phyloP scores from a whole-genome alignment of 148 eudicot species.

The Agrostemma githago region DNA sequence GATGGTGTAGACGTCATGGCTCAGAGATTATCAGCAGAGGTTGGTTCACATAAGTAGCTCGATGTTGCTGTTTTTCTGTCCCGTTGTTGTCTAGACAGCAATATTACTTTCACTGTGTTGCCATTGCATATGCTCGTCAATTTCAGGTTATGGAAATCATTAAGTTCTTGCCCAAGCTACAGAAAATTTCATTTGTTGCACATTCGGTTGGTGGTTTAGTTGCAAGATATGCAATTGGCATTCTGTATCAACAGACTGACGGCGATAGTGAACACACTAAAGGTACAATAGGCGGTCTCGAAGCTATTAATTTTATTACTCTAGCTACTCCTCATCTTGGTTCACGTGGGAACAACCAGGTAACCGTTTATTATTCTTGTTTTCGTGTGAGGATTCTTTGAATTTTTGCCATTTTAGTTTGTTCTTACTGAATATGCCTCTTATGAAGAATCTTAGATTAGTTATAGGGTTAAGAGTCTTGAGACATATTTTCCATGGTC shows the following conservation, averaged over 20 bases:
- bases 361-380: constrained; percentile 14
- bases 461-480: not conserved
- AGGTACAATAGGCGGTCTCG: constrained; percentile 79
- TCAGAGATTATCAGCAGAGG: constrained; percentile 84
- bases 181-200: constrained; percentile 84
- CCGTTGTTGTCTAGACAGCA: not conserved
- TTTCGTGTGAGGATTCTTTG: not conserved
- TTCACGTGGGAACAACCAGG: constrained; percentile 94
- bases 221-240: constrained; percentile 92
- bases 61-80: not conserved
- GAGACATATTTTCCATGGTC: too few species aligned
- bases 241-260: constrained; percentile 46
- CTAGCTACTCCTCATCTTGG: constrained; percentile 99
- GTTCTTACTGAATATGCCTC: not conserved
- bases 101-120: not conserved
- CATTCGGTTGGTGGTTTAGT: constrained; percentile 98
- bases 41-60: constrained; percentile 27
- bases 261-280: constrained; percentile 32
- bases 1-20: constrained; percentile 99
- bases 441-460: not conserved
- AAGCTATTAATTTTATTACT: constrained; percentile 79
- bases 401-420: not conserved
- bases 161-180: constrained; percentile 45
- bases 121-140: constrained; percentile 14
- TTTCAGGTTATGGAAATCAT: constrained; percentile 78